Evolutionary conservation across 139 green algal species (phyloP), one percentile per base, ranked within the genome.

Genomic region (Asterochloris sp.): DNA sequence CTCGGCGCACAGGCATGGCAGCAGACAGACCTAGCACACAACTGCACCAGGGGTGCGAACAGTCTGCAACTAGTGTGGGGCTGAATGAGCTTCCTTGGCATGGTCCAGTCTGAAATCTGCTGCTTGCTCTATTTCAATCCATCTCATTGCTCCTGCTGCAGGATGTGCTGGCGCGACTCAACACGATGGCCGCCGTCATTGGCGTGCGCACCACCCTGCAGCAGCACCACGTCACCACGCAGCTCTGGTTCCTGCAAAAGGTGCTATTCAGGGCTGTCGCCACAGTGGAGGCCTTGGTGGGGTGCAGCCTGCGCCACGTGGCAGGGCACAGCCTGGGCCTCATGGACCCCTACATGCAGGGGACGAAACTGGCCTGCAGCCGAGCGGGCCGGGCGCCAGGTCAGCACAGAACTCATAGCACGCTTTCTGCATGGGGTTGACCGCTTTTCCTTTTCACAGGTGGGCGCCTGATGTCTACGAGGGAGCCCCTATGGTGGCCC

Each of bases 281-380:
- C 0, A 69, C 82, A 8, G 69, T 87, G 76, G 62, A 84, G 23
- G 66, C 81, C 17, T 83, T 84, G 11, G 17, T 83, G 19, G 73
- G 80, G 12, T 66, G 73, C 9, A 81, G 79, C 26, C 26, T 85
- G 27, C 61, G 62, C 23, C 21, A 24, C 62, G 54, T 29, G n/a
- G 23, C 21, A 26, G 67, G 62, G 28, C 61, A 79, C 61, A 54
- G 61, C 17, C 69, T 28, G 24, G 47, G 73, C 24, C 19, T 21
- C 69, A 76, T 83, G 78, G 62, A 73, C 0, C 17, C 1, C 69
- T 83, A 83, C 38, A 27, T 83, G 29, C 11, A 47, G 27, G 29
- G 27, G 15, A 17, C 27, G 21, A 19, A 71, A 14, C 28, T 9
- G 13, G 80, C 69, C 78, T 83, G 78, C 83, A 78, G 78, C 78